A percentile compares a stretch with the other conserved stretches of the same genome.
Evolutionary conservation across 768 basidiomycete genomes (phyloP).

Genomic region (Mycena indigotica): DNA sequence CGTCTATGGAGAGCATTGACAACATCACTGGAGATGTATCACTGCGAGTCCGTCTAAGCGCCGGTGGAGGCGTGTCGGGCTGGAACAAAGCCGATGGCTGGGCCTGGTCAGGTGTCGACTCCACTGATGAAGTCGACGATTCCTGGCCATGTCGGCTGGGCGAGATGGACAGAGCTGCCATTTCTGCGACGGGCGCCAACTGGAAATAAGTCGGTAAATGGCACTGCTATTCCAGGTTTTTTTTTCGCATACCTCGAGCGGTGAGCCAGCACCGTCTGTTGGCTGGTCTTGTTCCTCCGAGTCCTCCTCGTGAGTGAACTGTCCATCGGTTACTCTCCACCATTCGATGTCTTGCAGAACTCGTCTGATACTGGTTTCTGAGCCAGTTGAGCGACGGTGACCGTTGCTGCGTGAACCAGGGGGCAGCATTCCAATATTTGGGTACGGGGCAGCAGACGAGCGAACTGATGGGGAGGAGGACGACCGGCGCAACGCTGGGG

Average conservation of each 20-base stretch:
- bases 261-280: slow-evolving; percentile 35
- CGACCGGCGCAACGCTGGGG: slow-evolving; percentile 42
- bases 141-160: slow-evolving; percentile 48
- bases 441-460: slow-evolving; percentile 32
- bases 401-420: slow-evolving; percentile 40
- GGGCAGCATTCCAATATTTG: slow-evolving; percentile 36
- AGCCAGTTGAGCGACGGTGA: slow-evolving; percentile 67
- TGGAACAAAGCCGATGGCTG: not conserved
- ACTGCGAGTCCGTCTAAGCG: slow-evolving; percentile 32
- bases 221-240: slow-evolving; percentile 4
- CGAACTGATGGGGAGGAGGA: not conserved
- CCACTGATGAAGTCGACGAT: slow-evolving; percentile 55
- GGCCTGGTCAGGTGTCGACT: slow-evolving; percentile 55
- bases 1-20: slow-evolving; percentile 44
- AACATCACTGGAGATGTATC: slow-evolving; percentile 34
- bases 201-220: slow-evolving; percentile 20
- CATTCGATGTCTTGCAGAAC: slow-evolving; percentile 87
- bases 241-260: slow-evolving; percentile 39
- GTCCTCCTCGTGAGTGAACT: slow-evolving; percentile 49
- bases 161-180: slow-evolving; percentile 58
- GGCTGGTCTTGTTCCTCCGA: slow-evolving; percentile 42
- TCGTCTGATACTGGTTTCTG: slow-evolving; percentile 63
- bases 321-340: slow-evolving; percentile 80
- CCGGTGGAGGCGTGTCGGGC: slow-evolving; percentile 27
- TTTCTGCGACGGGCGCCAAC: slow-evolving; percentile 44